phyloP scores from a whole-genome alignment of 805 yeast species.

The Lipomyces sp. region DNA sequence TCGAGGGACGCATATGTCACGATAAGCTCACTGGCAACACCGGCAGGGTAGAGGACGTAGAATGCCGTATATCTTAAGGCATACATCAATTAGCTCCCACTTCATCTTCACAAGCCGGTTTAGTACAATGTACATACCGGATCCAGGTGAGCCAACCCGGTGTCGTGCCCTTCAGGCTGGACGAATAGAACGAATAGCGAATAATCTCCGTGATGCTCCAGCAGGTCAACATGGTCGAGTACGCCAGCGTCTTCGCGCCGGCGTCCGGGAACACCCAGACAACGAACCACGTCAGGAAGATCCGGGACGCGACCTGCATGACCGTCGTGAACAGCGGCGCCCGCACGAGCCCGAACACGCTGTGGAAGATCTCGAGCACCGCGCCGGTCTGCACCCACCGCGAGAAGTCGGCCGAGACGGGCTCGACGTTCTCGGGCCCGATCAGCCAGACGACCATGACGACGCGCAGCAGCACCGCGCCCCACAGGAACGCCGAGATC shows the following conservation, averaged over 20 bases:
- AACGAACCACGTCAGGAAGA: conserved; percentile 78
- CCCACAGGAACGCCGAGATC: conserved; percentile 55
- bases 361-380: conserved; percentile 72
- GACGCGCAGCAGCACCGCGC: conserved; percentile 47
- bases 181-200: conserved; percentile 83
- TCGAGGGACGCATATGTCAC: conserved; percentile 67
- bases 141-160: conserved; percentile 61
- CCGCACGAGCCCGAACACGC: conserved; percentile 61
- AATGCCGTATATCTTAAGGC: conserved; percentile 61
- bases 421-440: conserved; percentile 68
- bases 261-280: conserved; percentile 70
- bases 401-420: conserved; percentile 54
- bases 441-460: conserved; percentile 40
- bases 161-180: conserved; percentile 55
- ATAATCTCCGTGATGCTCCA: conserved; percentile 96
- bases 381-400: conserved; percentile 76
- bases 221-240: conserved; percentile 65
- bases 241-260: conserved; percentile 55
- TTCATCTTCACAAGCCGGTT: too few species aligned
- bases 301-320: conserved; percentile 83
- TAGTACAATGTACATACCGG: too few species aligned
- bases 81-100: not conserved
- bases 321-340: conserved; percentile 81
- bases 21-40: conserved; percentile 79
- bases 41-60: conserved; percentile 79